Percentiles rank a stretch among this genome's conserved stretches.
phyloP scores from a whole-genome alignment of 257 asterid species.

The Nicotiana knightiana region DNA sequence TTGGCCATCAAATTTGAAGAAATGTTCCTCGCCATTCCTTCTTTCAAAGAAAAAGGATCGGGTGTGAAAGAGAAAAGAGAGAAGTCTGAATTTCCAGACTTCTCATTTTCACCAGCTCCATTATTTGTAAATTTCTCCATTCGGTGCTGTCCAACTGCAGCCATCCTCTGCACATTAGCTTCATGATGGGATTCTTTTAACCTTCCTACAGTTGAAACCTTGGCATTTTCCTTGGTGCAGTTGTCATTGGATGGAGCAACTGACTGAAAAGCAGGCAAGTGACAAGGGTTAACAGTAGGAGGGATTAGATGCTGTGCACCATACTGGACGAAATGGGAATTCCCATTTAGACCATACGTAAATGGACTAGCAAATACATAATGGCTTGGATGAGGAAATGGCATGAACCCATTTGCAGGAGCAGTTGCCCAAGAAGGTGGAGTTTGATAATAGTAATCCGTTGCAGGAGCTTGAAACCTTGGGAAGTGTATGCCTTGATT shows the following conservation, averaged over 20 bases:
- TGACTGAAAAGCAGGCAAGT: slow-evolving; percentile 50
- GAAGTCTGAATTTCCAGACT: slow-evolving; percentile 52
- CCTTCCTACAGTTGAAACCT: slow-evolving; percentile 31
- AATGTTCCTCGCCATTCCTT: slow-evolving; percentile 30
- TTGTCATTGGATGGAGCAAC: slow-evolving; percentile 45
- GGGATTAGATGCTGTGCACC: slow-evolving; percentile 60
- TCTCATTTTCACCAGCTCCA: slow-evolving; percentile 29
- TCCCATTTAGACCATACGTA: slow-evolving; percentile 64
- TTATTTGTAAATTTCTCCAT: slow-evolving; percentile 28
- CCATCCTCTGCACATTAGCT: slow-evolving; percentile 24
- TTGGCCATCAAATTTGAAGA: slow-evolving; percentile 26
- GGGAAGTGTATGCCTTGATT: slow-evolving; percentile 59
- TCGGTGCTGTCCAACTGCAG: slow-evolving; percentile 23
- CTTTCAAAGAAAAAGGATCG: slow-evolving; percentile 40
- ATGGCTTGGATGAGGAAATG: slow-evolving; percentile 63
- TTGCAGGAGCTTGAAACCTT: slow-evolving; percentile 54
- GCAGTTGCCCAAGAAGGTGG: slow-evolving; percentile 60
- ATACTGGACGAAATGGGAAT: slow-evolving; percentile 54
- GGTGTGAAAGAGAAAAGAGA: slow-evolving; percentile 77
- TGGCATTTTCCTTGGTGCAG: slow-evolving; percentile 31
- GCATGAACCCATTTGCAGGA: slow-evolving; percentile 60
- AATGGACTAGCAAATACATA: slow-evolving; percentile 49
- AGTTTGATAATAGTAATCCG: slow-evolving; percentile 72
- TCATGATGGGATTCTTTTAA: slow-evolving; percentile 24
- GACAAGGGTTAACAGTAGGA: slow-evolving; percentile 48